These are phyloP conservation scores for Spathaspora passalidarum DNA, from an alignment of 805 yeast species.

Conservation along the genomic window DNA sequence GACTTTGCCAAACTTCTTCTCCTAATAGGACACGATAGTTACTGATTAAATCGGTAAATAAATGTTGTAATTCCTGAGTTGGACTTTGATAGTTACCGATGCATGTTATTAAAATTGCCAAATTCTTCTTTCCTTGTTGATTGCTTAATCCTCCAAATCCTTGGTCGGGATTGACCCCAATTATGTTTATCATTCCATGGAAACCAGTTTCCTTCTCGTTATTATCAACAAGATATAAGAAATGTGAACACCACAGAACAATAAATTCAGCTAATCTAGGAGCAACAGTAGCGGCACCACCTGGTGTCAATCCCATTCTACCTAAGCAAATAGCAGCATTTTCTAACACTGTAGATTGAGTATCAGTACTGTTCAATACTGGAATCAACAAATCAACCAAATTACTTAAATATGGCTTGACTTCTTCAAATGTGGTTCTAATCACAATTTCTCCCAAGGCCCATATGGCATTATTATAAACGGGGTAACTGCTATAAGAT, in stretches of 20 bases:
- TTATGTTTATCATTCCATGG: slow-evolving; percentile 73
- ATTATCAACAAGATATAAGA: slow-evolving; percentile 67
- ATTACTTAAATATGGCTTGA: slow-evolving; percentile 53
- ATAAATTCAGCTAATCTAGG: slow-evolving; percentile 58
- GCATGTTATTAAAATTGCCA: slow-evolving; percentile 56
- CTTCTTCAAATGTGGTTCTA: slow-evolving; percentile 44
- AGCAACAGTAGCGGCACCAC: slow-evolving; percentile 51
- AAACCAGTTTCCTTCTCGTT: slow-evolving; percentile 88
- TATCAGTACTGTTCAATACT: slow-evolving; percentile 51
- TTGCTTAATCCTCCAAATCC: slow-evolving; percentile 50
- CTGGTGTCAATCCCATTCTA: slow-evolving; percentile 62
- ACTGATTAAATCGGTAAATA: slow-evolving; percentile 42
- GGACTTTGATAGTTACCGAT: slow-evolving; percentile 56
- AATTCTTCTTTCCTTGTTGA: slow-evolving; percentile 42
- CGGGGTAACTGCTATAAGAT: slow-evolving; percentile 51
- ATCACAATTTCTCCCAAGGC: slow-evolving; percentile 83
- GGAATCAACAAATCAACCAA: slow-evolving; percentile 57
- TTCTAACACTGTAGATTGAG: slow-evolving; percentile 67
- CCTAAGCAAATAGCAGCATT: slow-evolving; percentile 91
- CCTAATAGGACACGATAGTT: slow-evolving; percentile 51
- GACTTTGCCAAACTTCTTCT: slow-evolving; percentile 29
- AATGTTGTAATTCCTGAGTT: slow-evolving; percentile 39
- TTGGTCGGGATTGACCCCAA: slow-evolving; percentile 60
- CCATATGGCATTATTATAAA: slow-evolving; percentile 91
- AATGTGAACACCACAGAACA: slow-evolving; percentile 66